Conservation (phyloP, 2,329 filamentous ascomycete species). For the Paecilomyces formosus region DNA sequence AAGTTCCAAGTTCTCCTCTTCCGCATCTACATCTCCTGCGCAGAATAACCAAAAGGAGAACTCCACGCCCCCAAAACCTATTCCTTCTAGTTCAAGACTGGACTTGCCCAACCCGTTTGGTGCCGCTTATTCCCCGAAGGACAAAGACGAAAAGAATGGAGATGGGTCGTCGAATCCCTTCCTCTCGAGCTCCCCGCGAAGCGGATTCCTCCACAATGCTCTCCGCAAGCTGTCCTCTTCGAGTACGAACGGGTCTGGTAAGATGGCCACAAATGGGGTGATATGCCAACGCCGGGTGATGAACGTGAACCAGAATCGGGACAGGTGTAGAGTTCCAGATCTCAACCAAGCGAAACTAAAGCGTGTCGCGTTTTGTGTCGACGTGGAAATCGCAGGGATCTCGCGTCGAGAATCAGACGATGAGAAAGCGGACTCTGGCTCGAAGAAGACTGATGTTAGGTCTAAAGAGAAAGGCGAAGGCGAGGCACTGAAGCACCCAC, state of each 20-base stretch:
- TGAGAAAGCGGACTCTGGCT: constrained; percentile 30
- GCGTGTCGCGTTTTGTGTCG: constrained; percentile 89
- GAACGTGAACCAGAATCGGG: constrained; percentile 74
- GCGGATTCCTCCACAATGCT: constrained; percentile 69
- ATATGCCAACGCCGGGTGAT: constrained; percentile 72
- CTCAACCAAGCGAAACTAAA: constrained; percentile 73
- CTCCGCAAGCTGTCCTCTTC: constrained; percentile 71
- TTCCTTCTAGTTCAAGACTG: constrained; percentile 23
- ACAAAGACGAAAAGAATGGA: constrained; percentile 37
- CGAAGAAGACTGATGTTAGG: constrained; percentile 43
- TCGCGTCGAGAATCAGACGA: constrained; percentile 64
- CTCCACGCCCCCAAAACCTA: constrained; percentile 20
- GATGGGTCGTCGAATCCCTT: constrained; percentile 23
- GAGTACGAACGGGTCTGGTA: constrained; percentile 42
- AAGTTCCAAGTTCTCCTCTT: constrained; percentile 82
- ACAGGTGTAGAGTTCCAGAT: constrained; percentile 71
- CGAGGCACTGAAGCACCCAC: constrained; percentile 62
- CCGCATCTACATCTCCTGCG: constrained; percentile 37
- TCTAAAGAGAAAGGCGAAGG: constrained; percentile 66
- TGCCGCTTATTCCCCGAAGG: constrained; percentile 32
- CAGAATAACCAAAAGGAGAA: constrained; percentile 25
- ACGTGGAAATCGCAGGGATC: constrained; percentile 90
- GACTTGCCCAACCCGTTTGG: constrained; percentile 39
- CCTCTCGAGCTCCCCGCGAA: constrained; percentile 62
- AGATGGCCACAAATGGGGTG: constrained; percentile 54